A percentile compares a stretch with the other conserved stretches of the same genome.
These are phyloP conservation scores for Musa beccarii DNA, from an alignment of 176 grass and related monocot genomes.

Conservation along the genomic window DNA sequence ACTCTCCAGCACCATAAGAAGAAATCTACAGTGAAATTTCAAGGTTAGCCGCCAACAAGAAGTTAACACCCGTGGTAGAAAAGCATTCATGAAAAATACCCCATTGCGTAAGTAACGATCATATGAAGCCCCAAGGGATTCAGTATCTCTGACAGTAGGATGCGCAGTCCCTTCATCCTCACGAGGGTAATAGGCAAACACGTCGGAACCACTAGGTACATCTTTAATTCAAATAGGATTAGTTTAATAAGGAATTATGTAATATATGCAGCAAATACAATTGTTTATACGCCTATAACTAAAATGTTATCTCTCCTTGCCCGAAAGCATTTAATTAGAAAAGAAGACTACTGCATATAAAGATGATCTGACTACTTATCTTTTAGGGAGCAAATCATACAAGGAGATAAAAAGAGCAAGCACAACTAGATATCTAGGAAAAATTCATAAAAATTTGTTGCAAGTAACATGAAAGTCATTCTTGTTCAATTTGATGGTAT, in stretches of 20 bases:
- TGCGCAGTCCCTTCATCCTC: constrained; percentile 60
- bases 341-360: no score
- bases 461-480: no score
- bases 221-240: constrained; percentile 35
- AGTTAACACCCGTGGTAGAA: constrained; percentile 1
- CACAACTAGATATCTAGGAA: no score
- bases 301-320: not conserved
- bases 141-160: constrained; percentile 70
- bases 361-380: no score
- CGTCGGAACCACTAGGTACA: constrained; percentile 38
- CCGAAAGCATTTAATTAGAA: no score
- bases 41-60: constrained; percentile 12
- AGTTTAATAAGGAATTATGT: constrained; percentile 15
- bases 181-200: constrained; percentile 44
- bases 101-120: constrained; percentile 64
- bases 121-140: constrained; percentile 62
- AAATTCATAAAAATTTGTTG: no score
- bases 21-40: constrained; percentile 36
- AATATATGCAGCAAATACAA: not conserved
- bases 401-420: no score
- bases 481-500: no score
- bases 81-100: constrained; percentile 20
- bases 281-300: not conserved
- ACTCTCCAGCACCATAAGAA: constrained; percentile 46
- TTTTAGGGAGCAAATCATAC: no score